Conservation (phyloP, 352 stramenopile species). For the Phytophthora citrophthora region DNA sequence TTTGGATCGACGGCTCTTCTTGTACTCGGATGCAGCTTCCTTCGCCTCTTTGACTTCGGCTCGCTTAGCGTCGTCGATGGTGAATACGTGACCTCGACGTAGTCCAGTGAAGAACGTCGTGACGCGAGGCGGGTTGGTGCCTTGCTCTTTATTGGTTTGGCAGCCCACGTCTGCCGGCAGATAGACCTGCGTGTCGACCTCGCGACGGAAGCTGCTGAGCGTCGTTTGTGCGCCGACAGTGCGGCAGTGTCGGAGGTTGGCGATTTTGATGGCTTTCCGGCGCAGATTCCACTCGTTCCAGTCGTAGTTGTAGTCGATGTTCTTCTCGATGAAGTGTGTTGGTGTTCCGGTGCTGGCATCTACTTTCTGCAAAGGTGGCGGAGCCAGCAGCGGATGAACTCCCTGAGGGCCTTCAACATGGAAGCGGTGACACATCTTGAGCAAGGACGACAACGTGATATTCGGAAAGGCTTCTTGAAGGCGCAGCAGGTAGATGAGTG, state of each 20-base stretch:
- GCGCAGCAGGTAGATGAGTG: conserved; percentile 93
- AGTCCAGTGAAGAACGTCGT: conserved; percentile 84
- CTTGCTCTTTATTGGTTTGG: conserved; percentile 84
- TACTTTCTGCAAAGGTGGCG: conserved; percentile 63
- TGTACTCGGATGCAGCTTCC: conserved; percentile 28
- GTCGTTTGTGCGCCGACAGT: conserved; percentile 91
- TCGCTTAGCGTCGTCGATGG: conserved; percentile 40
- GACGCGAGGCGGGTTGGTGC: conserved; percentile 85
- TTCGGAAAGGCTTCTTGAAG: conserved; percentile 89
- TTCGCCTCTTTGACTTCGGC: conserved; percentile 30
- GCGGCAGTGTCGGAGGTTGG: conserved; percentile 91
- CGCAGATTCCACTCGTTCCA: conserved; percentile 96
- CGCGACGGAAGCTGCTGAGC: conserved; percentile 88
- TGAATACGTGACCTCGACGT: conserved; percentile 45
- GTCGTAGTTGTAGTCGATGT: conserved; percentile 92
- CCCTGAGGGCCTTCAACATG: conserved; percentile 37
- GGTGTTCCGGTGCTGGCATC: conserved; percentile 92
- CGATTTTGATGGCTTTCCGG: conserved; percentile 89
- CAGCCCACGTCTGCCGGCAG: conserved; percentile 58
- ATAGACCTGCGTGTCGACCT: conserved; percentile 91
- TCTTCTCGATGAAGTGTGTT: conserved; percentile 92
- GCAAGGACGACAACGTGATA: conserved; percentile 70
- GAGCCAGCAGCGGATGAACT: conserved; percentile 69
- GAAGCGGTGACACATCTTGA: conserved; percentile 67
- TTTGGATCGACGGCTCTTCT: conserved; percentile 30